phyloP scores from a whole-genome alignment of 768 basidiomycete species.

The Collybia nuda region DNA sequence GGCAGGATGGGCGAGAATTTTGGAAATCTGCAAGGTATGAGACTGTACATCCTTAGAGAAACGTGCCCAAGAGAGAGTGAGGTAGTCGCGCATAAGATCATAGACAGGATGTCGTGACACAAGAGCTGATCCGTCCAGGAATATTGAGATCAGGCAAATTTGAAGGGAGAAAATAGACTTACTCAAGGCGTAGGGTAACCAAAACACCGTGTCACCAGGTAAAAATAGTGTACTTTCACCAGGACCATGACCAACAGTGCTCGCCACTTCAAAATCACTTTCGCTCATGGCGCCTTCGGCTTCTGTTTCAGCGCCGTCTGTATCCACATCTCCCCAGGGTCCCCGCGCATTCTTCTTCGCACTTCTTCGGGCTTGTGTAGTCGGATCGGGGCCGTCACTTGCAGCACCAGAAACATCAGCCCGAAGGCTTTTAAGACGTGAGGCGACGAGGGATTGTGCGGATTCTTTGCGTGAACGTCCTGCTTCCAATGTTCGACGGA shows the following conservation, averaged over 20 bases:
- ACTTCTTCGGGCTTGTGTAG: slow-evolving; percentile 53
- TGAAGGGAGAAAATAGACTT: slow-evolving; percentile 27
- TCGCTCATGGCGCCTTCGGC: slow-evolving; percentile 76
- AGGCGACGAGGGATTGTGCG: slow-evolving; percentile 67
- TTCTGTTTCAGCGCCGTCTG: slow-evolving; percentile 75
- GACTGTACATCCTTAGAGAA: slow-evolving; percentile 94
- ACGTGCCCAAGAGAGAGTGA: slow-evolving; percentile 93
- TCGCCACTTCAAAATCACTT: slow-evolving; percentile 83
- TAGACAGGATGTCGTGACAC: slow-evolving; percentile 94
- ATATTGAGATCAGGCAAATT: slow-evolving; percentile 4
- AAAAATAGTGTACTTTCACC: slow-evolving; percentile 89
- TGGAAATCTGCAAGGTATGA: slow-evolving; percentile 87
- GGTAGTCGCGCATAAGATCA: slow-evolving; percentile 92
- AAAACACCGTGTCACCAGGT: slow-evolving; percentile 88
- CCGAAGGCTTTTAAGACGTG: slow-evolving; percentile 66
- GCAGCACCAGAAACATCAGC: slow-evolving; percentile 48
- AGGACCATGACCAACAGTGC: slow-evolving; percentile 77
- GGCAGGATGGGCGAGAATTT: slow-evolving; percentile 84
- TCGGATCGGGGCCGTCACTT: slow-evolving; percentile 51
- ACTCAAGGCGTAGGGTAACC: slow-evolving; percentile 94
- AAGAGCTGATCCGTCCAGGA: slow-evolving; percentile 49
- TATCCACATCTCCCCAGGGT: slow-evolving; percentile 73
- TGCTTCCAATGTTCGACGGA: slow-evolving; percentile 79
- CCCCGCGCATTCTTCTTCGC: slow-evolving; percentile 62
- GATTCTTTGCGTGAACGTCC: slow-evolving; percentile 79